phyloP scores from a whole-genome alignment of 2,329 filamentous ascomycete species.

The Alternaria infectoria region DNA sequence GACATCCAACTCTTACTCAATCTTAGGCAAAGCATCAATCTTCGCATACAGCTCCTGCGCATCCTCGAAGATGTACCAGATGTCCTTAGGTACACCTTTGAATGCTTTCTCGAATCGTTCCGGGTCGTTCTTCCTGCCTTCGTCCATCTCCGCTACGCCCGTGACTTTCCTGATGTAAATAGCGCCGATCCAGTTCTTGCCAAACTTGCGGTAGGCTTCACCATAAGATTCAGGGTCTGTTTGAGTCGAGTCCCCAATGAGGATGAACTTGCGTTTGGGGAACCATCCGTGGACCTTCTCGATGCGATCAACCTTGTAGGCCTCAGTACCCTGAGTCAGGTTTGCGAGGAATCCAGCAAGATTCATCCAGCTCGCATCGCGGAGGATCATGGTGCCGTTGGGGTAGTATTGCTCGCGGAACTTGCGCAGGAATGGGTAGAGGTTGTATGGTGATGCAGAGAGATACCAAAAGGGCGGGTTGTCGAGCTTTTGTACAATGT shows the following conservation, averaged over 20 bases:
- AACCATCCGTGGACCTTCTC: constrained; percentile 79
- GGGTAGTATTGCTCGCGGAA: constrained; percentile 78
- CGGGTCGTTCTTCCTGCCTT: constrained; percentile 71
- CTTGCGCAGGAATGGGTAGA: constrained; percentile 82
- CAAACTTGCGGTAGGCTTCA: constrained; percentile 71
- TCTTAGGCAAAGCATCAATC: constrained; percentile 38
- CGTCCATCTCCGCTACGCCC: constrained; percentile 74
- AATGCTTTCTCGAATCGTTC: constrained; percentile 86
- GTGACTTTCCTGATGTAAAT: constrained; percentile 87
- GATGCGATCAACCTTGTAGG: constrained; percentile 85
- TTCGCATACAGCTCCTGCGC: constrained; percentile 66
- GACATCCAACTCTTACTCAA: constrained; percentile 12
- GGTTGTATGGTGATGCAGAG: constrained; percentile 90
- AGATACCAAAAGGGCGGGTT: constrained; percentile 88
- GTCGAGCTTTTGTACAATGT: constrained; percentile 62
- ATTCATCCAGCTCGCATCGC: constrained; percentile 86
- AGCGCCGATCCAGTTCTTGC: constrained; percentile 76
- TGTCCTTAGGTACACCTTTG: constrained; percentile 68
- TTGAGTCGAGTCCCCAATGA: constrained; percentile 90
- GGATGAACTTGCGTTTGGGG: constrained; percentile 78
- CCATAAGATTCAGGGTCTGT: constrained; percentile 90
- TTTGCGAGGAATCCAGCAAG: constrained; percentile 78
- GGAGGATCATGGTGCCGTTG: constrained; percentile 79
- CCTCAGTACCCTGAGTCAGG: constrained; percentile 79
- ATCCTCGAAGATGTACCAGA: constrained; percentile 85